Base-by-base conservation (phyloP, 306 rosid species). In the Carpinus viminea region DNA sequence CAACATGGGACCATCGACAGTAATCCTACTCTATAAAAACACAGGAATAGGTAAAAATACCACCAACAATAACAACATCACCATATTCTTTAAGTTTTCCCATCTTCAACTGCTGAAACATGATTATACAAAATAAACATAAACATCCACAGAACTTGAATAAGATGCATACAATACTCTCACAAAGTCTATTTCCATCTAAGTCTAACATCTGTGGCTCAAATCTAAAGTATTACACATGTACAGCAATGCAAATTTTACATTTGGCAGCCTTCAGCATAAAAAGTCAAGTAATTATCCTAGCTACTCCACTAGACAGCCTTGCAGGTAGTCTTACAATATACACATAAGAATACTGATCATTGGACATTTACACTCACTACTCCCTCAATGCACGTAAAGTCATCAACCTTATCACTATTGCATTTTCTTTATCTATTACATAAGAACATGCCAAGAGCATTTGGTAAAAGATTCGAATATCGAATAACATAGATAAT, bases 331-430 rank as follows among this genome's bases (percentile, higher is more conserved):
- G 51, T 68, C 47, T 62, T 68, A 68, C 28, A 38, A 41, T 68
- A 7, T 8, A 68, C 1, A 68, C 16, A 68, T 41, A n/a, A 48
- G 51, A 41, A 18, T 41, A 9, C 72, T 15, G 7, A 68, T n/a
- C 13, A 2, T 7, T 41, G 12, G 72, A n/a, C 20, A 41, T 18
- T 41, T 41, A 68, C 72, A 9, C n/a, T 41, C n/a, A 41, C 24
- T 41, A 28, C 51, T 18, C 72, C 72, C 72, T 17, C 72, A 8
- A 43, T 41, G 24, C 38, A 80, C 34, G 53, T 47, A 59, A 17
- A 31, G 54, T 62, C 11, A 28, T 24, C 54, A 76, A 76, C 59
- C 74, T 66, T 46, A 66, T 20, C 52, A 65, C 50, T 51, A 68
- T 47, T 2, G 43, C 34, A 15, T 59, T 61, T 41, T 8, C 3